These are phyloP conservation scores for Tylopilus subfusipes DNA, from an alignment of 768 basidiomycete species.

Conservation along the genomic window DNA sequence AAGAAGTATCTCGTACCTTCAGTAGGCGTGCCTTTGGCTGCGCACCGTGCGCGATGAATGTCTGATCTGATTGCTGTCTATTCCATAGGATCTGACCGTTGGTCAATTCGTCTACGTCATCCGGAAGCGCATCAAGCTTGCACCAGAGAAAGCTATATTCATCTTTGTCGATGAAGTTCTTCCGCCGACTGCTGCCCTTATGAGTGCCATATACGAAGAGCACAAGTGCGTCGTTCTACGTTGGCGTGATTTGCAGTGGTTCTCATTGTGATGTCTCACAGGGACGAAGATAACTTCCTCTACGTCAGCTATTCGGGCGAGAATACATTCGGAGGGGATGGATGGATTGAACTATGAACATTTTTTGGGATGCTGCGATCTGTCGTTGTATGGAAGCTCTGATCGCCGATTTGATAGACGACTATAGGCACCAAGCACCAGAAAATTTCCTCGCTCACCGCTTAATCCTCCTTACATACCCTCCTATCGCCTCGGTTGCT, in stretches of 20 bases:
- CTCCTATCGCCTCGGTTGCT: conserved; percentile 20
- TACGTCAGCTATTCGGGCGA: conserved; percentile 99
- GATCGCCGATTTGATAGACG: conserved; percentile 26
- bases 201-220: conserved; percentile 99
- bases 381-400: conserved; percentile 19
- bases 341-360: conserved; percentile 33
- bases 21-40: conserved; percentile 43
- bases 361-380: conserved; percentile 18
- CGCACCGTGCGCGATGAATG: conserved; percentile 17
- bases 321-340: conserved; percentile 78
- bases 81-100: conserved; percentile 82
- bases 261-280: conserved; percentile 36
- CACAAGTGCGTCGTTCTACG: conserved; percentile 74
- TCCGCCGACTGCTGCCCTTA: conserved; percentile 95
- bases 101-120: conserved; percentile 99
- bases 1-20: conserved; percentile 99
- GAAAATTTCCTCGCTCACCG: conserved; percentile 7
- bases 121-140: conserved; percentile 99
- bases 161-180: conserved; percentile 99
- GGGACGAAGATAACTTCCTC: conserved; percentile 98
- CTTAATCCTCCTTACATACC: conserved; percentile 28
- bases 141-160: conserved; percentile 99
- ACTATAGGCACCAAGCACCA: conserved; percentile 27
- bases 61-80: conserved; percentile 29
- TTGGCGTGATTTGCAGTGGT: conserved; percentile 1